Percentiles rank a stretch among this genome's conserved stretches.
phyloP scores from a whole-genome alignment of 2,329 filamentous ascomycete species.

The Emmonsiellopsis sp. region DNA sequence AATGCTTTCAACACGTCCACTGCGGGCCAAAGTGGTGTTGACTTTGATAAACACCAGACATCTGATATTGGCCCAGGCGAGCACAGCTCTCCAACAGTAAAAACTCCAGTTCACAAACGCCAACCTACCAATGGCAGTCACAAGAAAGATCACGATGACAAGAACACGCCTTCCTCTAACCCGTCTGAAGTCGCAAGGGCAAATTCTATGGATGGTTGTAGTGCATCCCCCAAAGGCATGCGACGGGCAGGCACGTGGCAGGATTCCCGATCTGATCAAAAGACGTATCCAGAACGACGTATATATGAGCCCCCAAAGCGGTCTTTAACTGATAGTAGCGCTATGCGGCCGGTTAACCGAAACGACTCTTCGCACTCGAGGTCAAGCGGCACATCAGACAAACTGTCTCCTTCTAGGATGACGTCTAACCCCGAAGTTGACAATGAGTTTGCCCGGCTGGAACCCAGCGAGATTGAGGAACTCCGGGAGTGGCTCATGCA shows the following conservation, averaged over 20 bases:
- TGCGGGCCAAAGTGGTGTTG: neutral
- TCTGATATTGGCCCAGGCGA: constrained; percentile 9
- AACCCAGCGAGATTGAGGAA: constrained; percentile 13
- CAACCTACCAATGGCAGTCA: neutral
- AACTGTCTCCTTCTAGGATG: neutral
- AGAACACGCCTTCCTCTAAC: neutral
- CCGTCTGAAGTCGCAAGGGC: neutral
- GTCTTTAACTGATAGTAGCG: neutral
- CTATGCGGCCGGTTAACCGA: neutral
- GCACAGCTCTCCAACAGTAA: constrained; percentile 7
- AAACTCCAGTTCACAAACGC: neutral
- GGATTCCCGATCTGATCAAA: neutral
- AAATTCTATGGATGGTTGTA: neutral
- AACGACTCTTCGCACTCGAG: neutral
- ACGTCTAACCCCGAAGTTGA: constrained; percentile 1
- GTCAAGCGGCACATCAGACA: neutral
- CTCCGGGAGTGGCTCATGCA: constrained; percentile 27
- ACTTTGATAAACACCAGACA: neutral
- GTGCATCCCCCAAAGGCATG: neutral
- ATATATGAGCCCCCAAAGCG: constrained; percentile 7
- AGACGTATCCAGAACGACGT: constrained; percentile 13
- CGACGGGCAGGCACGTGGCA: neutral
- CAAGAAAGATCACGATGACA: neutral
- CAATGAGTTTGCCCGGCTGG: constrained; percentile 10
- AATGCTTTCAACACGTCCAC: constrained; percentile 3